phyloP scores from a whole-genome alignment of 352 stramenopile genomes.

The Pythium scleroteichum region DNA sequence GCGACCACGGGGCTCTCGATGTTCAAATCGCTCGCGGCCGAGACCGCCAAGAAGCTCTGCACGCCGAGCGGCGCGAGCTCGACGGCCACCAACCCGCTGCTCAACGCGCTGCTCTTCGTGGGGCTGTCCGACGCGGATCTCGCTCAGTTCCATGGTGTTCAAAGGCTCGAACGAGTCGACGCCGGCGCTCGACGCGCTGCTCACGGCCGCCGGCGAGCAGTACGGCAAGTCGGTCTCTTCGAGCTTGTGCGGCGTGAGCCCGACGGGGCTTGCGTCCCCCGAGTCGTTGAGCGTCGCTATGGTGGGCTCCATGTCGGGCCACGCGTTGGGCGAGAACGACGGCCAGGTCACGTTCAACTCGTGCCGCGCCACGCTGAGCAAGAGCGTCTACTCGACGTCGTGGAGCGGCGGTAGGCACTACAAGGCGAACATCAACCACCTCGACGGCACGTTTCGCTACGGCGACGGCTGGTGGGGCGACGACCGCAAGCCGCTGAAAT shows the following conservation, averaged over 20 bases:
- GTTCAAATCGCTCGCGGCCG: slow-evolving; percentile 17
- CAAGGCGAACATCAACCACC: slow-evolving; percentile 36
- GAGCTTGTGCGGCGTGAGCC: slow-evolving; percentile 32
- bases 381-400: slow-evolving; percentile 16
- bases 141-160: slow-evolving; percentile 10
- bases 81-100: slow-evolving; percentile 3
- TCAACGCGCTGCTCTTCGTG: slow-evolving; percentile 15
- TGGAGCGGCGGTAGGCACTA: slow-evolving; percentile 26
- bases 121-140: slow-evolving; percentile 8
- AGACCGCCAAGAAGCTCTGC: slow-evolving; percentile 20
- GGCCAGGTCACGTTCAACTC: slow-evolving; percentile 30
- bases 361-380: slow-evolving; percentile 20
- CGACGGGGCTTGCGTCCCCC: slow-evolving; percentile 12
- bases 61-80: slow-evolving; percentile 15
- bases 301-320: slow-evolving; percentile 8
- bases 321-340: slow-evolving; percentile 25
- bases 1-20: slow-evolving; percentile 20
- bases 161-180: slow-evolving; percentile 11
- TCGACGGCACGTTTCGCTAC: slow-evolving; percentile 26
- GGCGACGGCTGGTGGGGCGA: slow-evolving; percentile 33
- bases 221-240: slow-evolving; percentile 12
- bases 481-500: slow-evolving; percentile 37
- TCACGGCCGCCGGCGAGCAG: background rate
- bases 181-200: background rate
- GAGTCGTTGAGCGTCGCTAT: background rate